Evolutionary conservation across 2,329 filamentous ascomycete species (phyloP).

Genomic region (Teratosphaeria destructans): DNA sequence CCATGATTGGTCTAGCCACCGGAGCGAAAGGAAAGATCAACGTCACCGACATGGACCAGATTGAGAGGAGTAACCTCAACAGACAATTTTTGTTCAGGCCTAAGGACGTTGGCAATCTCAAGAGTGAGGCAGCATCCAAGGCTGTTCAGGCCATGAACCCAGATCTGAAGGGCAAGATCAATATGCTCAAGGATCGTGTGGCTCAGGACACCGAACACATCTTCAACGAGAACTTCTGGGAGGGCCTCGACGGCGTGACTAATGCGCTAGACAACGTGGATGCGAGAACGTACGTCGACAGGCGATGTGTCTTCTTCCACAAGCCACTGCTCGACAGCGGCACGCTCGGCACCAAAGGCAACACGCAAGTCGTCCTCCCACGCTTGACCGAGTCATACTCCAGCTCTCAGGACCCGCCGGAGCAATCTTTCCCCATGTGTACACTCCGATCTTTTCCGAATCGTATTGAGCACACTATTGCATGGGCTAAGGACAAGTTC

Average conservation of each 20-base stretch:
- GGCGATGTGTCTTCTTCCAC: slow-evolving; percentile 94
- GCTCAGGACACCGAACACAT: slow-evolving; percentile 84
- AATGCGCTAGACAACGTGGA: slow-evolving; percentile 98
- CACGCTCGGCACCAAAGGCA: slow-evolving; percentile 97
- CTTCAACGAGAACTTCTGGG: slow-evolving; percentile 93
- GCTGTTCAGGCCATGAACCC: slow-evolving; percentile 96
- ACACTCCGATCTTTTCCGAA: slow-evolving; percentile 96
- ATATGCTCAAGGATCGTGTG: slow-evolving; percentile 77
- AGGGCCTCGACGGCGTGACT: slow-evolving; percentile 76
- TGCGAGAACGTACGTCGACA: slow-evolving; percentile 89
- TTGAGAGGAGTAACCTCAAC: slow-evolving; percentile 98
- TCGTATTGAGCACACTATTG: slow-evolving; percentile 96
- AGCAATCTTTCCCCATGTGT: slow-evolving; percentile 99
- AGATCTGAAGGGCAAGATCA: slow-evolving; percentile 76
- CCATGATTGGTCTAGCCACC: slow-evolving; percentile 89
- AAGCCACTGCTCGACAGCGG: slow-evolving; percentile 94
- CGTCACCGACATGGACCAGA: slow-evolving; percentile 96
- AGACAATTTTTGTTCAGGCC: slow-evolving; percentile 91
- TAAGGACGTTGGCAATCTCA: slow-evolving; percentile 87
- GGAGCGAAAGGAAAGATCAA: slow-evolving; percentile 81
- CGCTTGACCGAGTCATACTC: slow-evolving; percentile 93
- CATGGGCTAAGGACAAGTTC: slow-evolving; percentile 94
- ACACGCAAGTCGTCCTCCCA: slow-evolving; percentile 91
- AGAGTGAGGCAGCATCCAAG: slow-evolving; percentile 85
- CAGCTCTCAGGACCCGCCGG: slow-evolving; percentile 89